Conservation (phyloP, 805 yeast genomes). For the Kuraishia molischiana region DNA sequence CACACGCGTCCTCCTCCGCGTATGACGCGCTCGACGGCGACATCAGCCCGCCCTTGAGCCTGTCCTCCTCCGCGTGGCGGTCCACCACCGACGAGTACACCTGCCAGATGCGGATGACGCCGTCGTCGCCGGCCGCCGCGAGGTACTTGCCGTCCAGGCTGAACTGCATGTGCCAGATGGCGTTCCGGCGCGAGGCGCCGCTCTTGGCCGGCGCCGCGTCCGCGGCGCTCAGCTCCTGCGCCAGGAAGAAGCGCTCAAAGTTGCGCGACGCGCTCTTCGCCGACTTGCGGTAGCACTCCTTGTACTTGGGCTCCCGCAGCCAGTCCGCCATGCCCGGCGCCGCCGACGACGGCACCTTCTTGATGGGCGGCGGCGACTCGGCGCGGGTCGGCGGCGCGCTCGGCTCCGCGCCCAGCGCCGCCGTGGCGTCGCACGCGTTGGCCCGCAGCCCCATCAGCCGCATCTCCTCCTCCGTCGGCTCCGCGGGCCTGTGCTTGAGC, state of each 20-base stretch:
- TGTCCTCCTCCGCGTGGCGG: constrained; percentile 18
- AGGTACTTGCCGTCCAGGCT: constrained; percentile 72
- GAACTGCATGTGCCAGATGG: constrained; percentile 70
- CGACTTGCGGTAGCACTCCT: constrained; percentile 37
- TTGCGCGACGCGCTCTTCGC: constrained; percentile 31
- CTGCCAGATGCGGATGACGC: constrained; percentile 64
- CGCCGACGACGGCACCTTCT: neutral
- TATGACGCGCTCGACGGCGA: neutral
- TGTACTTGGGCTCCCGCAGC: constrained; percentile 37
- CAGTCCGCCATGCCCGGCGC: constrained; percentile 1
- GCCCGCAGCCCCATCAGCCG: too few relatives aligned
- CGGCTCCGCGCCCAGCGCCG: too few relatives aligned
- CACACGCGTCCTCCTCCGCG: neutral
- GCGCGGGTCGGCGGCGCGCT: too few relatives aligned
- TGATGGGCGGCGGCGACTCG: too few relatives aligned
- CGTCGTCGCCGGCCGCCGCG: constrained; percentile 79
- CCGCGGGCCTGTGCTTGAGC: too few relatives aligned
- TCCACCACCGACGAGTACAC: constrained; percentile 68
- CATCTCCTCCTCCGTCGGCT: too few relatives aligned
- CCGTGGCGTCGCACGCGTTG: too few relatives aligned
- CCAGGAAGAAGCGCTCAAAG: constrained; percentile 45
- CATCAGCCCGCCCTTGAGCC: neutral
- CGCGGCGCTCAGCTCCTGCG: constrained; percentile 45
- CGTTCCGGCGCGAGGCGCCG: constrained; percentile 17
- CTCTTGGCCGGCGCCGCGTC: constrained; percentile 12